Percentiles rank a stretch among this genome's conserved stretches.
Conservation (phyloP, 192 early-diverging fungal species). For the Backusella westeae region DNA sequence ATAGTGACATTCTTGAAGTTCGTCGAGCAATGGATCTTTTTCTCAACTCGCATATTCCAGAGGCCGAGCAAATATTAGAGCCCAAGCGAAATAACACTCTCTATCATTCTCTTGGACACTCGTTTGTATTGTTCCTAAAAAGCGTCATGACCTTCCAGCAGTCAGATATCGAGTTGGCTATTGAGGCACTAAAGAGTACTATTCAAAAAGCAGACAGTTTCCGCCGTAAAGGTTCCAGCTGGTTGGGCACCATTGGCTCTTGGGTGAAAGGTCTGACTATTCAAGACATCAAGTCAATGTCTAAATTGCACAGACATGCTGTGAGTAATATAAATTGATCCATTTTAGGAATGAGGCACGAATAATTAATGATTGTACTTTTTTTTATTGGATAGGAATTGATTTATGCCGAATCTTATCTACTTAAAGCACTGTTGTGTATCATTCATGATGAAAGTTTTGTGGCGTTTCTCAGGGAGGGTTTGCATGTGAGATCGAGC, state of each 20-base stretch:
- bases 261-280: constrained; percentile 43
- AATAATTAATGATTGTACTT: background rate
- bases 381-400: constrained; percentile 53
- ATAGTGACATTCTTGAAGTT: constrained; percentile 58
- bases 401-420: constrained; percentile 73
- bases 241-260: constrained; percentile 46
- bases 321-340: constrained; percentile 33
- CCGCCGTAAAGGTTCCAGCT: constrained; percentile 55
- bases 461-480: constrained; percentile 75
- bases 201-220: constrained; percentile 57
- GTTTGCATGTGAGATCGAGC: constrained; percentile 67
- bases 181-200: constrained; percentile 59
- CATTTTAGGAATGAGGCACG: background rate
- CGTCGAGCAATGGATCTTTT: constrained; percentile 71
- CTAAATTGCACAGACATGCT: constrained; percentile 57
- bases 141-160: constrained; percentile 78
- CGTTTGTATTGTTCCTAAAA: constrained; percentile 63
- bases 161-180: constrained; percentile 62
- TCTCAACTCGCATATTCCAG: constrained; percentile 71
- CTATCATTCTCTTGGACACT: constrained; percentile 72
- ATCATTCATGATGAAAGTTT: constrained; percentile 74
- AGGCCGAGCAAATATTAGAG: constrained; percentile 59
- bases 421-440: constrained; percentile 72
- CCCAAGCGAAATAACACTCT: constrained; percentile 48
- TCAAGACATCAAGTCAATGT: constrained; percentile 50